Base-by-base conservation (phyloP, 2,329 filamentous ascomycete species). In the Alternaria solani region DNA sequence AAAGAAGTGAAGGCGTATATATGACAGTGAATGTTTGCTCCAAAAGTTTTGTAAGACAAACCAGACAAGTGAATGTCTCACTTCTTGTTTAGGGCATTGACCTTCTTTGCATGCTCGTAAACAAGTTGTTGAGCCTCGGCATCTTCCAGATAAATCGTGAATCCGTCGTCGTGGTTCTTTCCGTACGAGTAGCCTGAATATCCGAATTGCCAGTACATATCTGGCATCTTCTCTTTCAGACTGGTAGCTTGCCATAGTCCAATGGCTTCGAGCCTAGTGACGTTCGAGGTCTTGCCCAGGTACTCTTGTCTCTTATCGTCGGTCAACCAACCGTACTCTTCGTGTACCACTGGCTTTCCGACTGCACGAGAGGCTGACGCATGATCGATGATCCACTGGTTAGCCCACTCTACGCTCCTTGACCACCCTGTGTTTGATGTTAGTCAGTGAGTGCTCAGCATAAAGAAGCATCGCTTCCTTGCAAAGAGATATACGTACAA, bases 151-250 rank as follows among this genome's bases (percentile, higher is more conserved):
- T 80, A 87, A 49, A 87, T 86, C 1, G 85, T 87, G 68, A 87
- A 87, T 0, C 85, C 85, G 54, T 87, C 85, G 43, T 87, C 76
- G 51, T 87, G 76, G 68, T 87, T 87, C 42, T 80, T 78, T 0
- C 85, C 84, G 39, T 84, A 86, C 4, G 83, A 85, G 65, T 81
- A 86, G 0, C 77, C 78, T 5, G 78, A 80, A 63, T 76, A 86
- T 0, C 85, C 85, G 63, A 79, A 86, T 62, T 87, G 85, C 85
- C 85, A 87, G 74, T 81, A 87, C 80, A 86, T 78, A 61, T 86
- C 84, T 2, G 82, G 75, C 70, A 87, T 77, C 64, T 82, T 80
- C 67, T 84, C 79, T 56, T 81, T 74, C 7, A 84, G 64, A 14
- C 75, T 78, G 5, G 84, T 84, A 25, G 77, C 75, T 72, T 87